Evolutionary conservation across 1,284 basidiomycete species (phyloP).

Genomic region (Tylopilus sp.): DNA sequence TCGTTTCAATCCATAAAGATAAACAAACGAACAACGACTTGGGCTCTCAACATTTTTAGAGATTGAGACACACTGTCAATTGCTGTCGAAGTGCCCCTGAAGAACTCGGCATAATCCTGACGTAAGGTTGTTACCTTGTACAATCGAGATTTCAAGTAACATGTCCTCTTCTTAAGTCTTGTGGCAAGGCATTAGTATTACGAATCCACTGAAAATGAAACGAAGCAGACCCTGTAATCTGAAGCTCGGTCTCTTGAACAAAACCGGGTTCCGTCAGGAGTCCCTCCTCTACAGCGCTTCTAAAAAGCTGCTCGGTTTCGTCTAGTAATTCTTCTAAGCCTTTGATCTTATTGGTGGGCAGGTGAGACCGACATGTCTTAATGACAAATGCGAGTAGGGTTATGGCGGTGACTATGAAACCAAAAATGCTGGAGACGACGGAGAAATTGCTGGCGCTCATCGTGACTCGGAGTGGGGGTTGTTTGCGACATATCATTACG

Average conservation of each 20-base stretch:
- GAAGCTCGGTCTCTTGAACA: neutral
- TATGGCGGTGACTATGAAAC: neutral
- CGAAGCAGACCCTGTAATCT: neutral
- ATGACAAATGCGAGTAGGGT: neutral
- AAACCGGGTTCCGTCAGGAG: neutral
- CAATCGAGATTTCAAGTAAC: neutral
- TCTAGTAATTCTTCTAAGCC: slow-evolving; percentile 2
- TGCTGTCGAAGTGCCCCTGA: slow-evolving; percentile 5
- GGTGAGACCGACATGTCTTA: neutral
- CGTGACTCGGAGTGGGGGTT: neutral
- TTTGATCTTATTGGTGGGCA: slow-evolving; percentile 15
- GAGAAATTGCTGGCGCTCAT: neutral
- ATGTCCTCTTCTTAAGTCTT: neutral
- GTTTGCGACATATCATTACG: too few relatives aligned
- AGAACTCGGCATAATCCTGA: slow-evolving; percentile 1
- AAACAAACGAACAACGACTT: slow-evolving; percentile 8
- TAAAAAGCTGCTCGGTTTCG: slow-evolving; percentile 5
- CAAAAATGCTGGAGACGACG: neutral
- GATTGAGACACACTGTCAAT: slow-evolving; percentile 3
- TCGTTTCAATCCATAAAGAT: accelerated
- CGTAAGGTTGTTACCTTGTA: neutral
- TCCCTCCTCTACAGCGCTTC: slow-evolving; percentile 9
- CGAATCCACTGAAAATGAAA: too few relatives aligned
- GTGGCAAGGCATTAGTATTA: too few relatives aligned
- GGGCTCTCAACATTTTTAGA: slow-evolving; percentile 6